Conservation (phyloP, 2,329 filamentous ascomycete species). For the Cladosporium sp. region DNA sequence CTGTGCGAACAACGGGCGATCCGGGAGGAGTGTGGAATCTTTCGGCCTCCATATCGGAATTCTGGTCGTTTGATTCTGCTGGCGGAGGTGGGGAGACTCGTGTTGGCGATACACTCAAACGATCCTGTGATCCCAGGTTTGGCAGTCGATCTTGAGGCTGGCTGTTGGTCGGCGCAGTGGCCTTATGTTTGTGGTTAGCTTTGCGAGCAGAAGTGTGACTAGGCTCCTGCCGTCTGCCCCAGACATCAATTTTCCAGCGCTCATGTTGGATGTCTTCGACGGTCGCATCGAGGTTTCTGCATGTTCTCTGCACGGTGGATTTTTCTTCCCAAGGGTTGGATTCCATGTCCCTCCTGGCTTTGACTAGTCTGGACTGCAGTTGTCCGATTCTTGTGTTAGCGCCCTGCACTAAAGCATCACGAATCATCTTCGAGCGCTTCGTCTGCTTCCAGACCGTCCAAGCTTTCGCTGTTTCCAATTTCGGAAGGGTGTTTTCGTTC, state of each 20-base stretch:
- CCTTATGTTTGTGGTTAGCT: not conserved
- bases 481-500: constrained; percentile 49
- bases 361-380: constrained; percentile 52
- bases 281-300: constrained; percentile 59
- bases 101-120: constrained; percentile 23
- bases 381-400: constrained; percentile 42
- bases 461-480: constrained; percentile 53
- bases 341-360: constrained; percentile 51
- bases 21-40: constrained; percentile 17
- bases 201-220: constrained; percentile 12
- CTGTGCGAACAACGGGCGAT: not conserved
- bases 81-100: not conserved
- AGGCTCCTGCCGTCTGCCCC: constrained; percentile 31
- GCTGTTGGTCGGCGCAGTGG: not conserved
- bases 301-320: constrained; percentile 51
- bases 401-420: constrained; percentile 40
- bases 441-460: constrained; percentile 59
- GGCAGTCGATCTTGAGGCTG: not conserved
- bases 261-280: constrained; percentile 58
- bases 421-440: constrained; percentile 38
- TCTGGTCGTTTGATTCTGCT: not conserved
- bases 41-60: constrained; percentile 12
- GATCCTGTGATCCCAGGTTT: constrained; percentile 16
- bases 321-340: constrained; percentile 37
- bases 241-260: constrained; percentile 43